These are phyloP conservation scores for Trypanosoma boissoni DNA, from an alignment of 208 protist genomes.

Conservation along the genomic window DNA sequence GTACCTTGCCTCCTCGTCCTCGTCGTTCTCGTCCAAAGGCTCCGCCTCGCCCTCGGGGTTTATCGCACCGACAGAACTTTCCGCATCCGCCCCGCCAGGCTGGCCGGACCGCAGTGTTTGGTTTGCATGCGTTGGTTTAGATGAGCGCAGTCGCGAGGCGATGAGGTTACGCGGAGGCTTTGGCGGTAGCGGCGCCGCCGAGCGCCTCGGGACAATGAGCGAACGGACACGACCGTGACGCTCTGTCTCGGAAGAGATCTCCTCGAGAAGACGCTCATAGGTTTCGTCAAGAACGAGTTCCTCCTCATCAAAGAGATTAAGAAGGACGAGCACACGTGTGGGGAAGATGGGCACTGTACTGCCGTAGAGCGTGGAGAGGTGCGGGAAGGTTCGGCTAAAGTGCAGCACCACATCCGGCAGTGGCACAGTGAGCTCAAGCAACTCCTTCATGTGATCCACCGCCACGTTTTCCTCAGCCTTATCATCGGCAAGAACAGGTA, in stretches of 20 bases:
- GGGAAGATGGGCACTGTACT: constrained; percentile 69
- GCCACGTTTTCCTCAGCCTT: constrained; percentile 25
- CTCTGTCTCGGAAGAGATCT: constrained; percentile 85
- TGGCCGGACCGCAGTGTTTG: not conserved
- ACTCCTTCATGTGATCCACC: constrained; percentile 67
- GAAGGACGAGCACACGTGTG: constrained; percentile 73
- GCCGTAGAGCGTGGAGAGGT: constrained; percentile 68
- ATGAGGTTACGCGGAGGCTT: constrained; percentile 35
- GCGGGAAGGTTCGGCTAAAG: constrained; percentile 57
- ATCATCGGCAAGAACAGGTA: constrained; percentile 39
- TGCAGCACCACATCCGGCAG: constrained; percentile 59
- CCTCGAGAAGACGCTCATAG: constrained; percentile 62
- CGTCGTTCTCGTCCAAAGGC: constrained; percentile 12
- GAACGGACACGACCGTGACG: constrained; percentile 72
- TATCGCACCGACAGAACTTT: not conserved
- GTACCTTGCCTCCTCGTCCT: constrained; percentile 46
- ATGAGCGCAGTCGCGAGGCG: constrained; percentile 11
- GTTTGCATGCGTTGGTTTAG: not conserved
- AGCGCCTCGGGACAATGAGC: constrained; percentile 76
- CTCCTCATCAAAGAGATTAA: constrained; percentile 89
- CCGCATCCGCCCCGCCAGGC: too few relatives aligned
- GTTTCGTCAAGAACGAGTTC: constrained; percentile 69
- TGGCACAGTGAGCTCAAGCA: constrained; percentile 51
- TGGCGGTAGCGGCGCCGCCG: constrained; percentile 53
- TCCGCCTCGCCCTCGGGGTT: not conserved